Base-by-base conservation (phyloP, 352 stramenopile species). In the Halophytophthora polymorphica region DNA sequence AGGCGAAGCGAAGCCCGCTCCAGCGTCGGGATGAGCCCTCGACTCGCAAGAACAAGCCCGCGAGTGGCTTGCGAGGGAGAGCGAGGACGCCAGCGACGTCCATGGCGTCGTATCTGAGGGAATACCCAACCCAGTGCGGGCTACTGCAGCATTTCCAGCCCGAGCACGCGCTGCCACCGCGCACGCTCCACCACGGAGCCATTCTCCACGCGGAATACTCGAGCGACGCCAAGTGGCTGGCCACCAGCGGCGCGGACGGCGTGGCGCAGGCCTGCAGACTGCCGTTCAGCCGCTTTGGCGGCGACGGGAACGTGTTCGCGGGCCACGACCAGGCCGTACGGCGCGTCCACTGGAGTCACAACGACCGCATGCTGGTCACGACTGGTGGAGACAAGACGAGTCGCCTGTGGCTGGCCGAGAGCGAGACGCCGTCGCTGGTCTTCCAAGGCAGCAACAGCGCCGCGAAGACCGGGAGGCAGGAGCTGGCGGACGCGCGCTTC, bases 181-280 rank as follows among this genome's bases (percentile, higher is more conserved):
- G 68, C 18, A 75, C 73, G 17, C 56, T 90, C 19, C 83, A 93
- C 44, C 57, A 77, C 5, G 72, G 78, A n/a, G 73, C 76, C 21
- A 88, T 93, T 54, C 66, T 88, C 47, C 65, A 74, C 19, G 63
- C 91, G n/a, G 83, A 90, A 47, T 93, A 74, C 51, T 86, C 83
- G n/a, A 58, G 53, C n/a, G 78, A 90, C 45, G 74, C 80, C 41
- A 89, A 88, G 46, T 83, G 65, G 63, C 64, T 93, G 18, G 83
- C 80, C 6, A 88, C 80, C 10, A 76, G 64, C 29, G 78, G 79
- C 18, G 84, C 57, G 38, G 82, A 93, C 51, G 62, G 67, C 14
- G 61, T 93, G 29, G 80, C 71, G 1, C 70, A 90, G 38, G 53
- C 83, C 14, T 88, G 71, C 37, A 83, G 74, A 44, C 55, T 90